phyloP scores from a whole-genome alignment of 768 basidiomycete genomes.

The Russula earlei region DNA sequence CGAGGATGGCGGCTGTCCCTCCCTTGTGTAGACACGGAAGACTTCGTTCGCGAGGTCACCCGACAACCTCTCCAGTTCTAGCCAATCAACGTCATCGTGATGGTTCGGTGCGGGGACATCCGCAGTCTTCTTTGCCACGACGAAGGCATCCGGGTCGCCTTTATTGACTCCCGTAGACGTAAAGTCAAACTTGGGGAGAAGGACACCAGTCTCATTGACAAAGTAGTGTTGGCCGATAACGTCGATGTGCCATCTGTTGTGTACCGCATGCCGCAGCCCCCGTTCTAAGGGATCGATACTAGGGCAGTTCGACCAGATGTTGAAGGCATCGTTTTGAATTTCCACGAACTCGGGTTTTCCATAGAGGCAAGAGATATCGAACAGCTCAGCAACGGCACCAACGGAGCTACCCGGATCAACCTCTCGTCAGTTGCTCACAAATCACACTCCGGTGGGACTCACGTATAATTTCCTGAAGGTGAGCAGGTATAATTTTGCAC shows the following conservation, averaged over 20 bases:
- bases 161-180: not conserved
- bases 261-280: not conserved
- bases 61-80: not conserved
- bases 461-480: constrained; percentile 2
- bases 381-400: constrained; percentile 14
- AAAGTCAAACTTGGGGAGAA: constrained; percentile 10
- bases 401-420: not conserved
- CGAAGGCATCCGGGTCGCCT: constrained; percentile 4
- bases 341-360: not conserved
- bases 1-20: constrained; percentile 9
- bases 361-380: constrained; percentile 9
- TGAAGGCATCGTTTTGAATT: not conserved
- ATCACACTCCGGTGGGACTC: not conserved
- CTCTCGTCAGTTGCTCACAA: not conserved
- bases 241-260: not conserved
- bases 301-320: not conserved
- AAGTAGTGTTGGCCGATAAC: constrained; percentile 15
- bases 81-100: constrained; percentile 6
- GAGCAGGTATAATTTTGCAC: constrained; percentile 2
- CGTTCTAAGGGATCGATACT: not conserved
- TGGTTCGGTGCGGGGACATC: constrained; percentile 2
- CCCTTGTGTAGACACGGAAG: constrained; percentile 9
- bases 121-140: constrained; percentile 2
- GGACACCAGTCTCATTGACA: not conserved
- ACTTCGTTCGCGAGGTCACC: constrained; percentile 3